These are phyloP conservation scores for Elymus sibiricus DNA, from an alignment of 176 grass and related monocot genomes.

Conservation along the genomic window DNA sequence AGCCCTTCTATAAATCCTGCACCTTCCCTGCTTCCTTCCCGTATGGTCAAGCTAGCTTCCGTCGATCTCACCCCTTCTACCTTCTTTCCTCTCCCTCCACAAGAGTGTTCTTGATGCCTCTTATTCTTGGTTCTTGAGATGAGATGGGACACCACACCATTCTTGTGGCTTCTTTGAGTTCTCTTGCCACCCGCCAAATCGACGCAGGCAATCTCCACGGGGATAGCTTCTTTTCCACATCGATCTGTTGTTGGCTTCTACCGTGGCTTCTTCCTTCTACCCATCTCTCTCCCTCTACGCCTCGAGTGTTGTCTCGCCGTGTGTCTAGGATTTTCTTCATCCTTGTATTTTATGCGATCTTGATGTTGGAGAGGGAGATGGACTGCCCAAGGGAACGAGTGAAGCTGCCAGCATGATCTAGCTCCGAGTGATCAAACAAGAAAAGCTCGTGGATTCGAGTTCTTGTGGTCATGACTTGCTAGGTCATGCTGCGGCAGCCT, in stretches of 20 bases:
- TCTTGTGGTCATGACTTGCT: slow-evolving; percentile 59
- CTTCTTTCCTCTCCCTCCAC: not conserved
- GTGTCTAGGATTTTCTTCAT: not conserved
- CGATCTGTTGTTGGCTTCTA: not conserved
- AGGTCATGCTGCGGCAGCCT: slow-evolving; percentile 99
- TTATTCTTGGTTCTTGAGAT: not conserved
- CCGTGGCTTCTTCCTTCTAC: not conserved
- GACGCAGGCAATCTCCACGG: not conserved
- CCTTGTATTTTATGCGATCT: slow-evolving; percentile 49
- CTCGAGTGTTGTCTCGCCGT: not conserved
- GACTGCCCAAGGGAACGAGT: slow-evolving; percentile 85
- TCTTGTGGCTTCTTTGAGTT: not conserved
- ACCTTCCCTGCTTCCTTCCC: not conserved
- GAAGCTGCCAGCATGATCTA: slow-evolving; percentile 99
- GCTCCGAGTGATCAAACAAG: slow-evolving; percentile 52
- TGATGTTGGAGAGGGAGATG: slow-evolving; percentile 11
- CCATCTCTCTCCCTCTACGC: not conserved
- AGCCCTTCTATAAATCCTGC: slow-evolving; percentile 43
- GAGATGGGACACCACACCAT: not conserved
- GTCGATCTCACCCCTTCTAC: too few species aligned
- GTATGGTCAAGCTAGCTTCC: too few species aligned
- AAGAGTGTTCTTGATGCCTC: not conserved
- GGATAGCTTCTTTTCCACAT: not conserved
- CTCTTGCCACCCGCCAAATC: not conserved
- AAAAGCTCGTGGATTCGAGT: not conserved